Base-by-base conservation (phyloP, 257 asterid species). In the Salvia rosmarinus region DNA sequence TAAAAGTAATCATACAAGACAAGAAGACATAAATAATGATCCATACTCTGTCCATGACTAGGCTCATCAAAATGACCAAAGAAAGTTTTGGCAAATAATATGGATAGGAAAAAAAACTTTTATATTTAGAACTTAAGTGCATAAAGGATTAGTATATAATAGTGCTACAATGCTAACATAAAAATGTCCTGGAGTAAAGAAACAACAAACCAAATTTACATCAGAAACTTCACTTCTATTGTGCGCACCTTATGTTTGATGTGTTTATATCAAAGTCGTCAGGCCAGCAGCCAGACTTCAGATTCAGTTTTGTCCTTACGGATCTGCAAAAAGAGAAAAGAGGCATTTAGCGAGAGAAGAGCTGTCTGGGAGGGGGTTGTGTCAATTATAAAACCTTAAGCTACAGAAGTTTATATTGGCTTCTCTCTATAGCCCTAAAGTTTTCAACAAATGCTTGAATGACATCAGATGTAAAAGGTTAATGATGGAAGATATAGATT, bases 231-330 rank as follows among this genome's bases (percentile, higher is more conserved):
- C 91, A 79, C 96, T 88, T 76, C 79, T 84, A 59, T 83, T 70
- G 62, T 89, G 91, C 65, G 89, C 80, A 76, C 65, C 85, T 52
- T 82, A 81, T 70, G 83, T 43, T 70, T 78, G 91, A 60, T 83
- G 79, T 13, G 83, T 75, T 56, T 97, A 85, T 78, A 82, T 88
- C 78, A 92, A 80, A 56, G 89, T 72, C 76, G 81, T 88, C 80
- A 92, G 79, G 65, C 95, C 96, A 81, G 90, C 80, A 86, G 89
- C 98, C 97, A 92, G 72, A 83, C 72, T 82, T 92, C 98, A 62
- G 89, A 78, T 82, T 92, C 98, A 75, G 60, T 79, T 25, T 90
- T 84, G 80, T 90, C 93, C 80, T 92, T 92, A 88, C 93, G 90
- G 62, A 90, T 92, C 97, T 92, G 82, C 68, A 42, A 63, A 79